Evolutionary conservation across 768 basidiomycete species (phyloP).

Genomic region (Dioszegia aurantiaca): DNA sequence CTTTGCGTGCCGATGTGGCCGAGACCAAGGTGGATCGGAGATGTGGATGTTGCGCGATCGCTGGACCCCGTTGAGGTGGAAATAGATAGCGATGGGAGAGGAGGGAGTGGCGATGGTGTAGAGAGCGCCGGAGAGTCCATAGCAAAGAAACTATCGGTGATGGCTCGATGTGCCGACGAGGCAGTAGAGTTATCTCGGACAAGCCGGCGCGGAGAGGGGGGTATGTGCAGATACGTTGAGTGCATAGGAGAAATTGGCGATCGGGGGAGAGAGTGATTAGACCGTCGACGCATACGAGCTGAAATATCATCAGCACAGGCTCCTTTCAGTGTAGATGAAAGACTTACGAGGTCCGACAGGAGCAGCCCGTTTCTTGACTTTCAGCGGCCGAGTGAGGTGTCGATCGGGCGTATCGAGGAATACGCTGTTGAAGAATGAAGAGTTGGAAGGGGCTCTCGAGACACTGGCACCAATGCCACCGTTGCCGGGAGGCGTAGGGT

Average conservation of each 20-base stretch:
- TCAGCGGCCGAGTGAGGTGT: conserved; percentile 27
- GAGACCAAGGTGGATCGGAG: conserved; percentile 31
- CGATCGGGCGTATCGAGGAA: conserved; percentile 11
- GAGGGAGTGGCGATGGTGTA: conserved; percentile 2
- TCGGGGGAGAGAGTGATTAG: conserved; percentile 28
- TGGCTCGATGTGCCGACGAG: conserved; percentile 30
- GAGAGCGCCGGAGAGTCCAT: not conserved
- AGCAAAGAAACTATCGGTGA: conserved; percentile 32
- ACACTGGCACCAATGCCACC: not conserved
- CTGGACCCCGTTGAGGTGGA: conserved; percentile 7
- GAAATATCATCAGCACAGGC: not conserved
- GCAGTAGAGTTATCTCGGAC: conserved; percentile 12
- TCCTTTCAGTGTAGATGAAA: not conserved
- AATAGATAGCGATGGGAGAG: not conserved
- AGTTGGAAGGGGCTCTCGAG: not conserved
- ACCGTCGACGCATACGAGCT: conserved; percentile 24
- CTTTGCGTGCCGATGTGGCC: conserved; percentile 24
- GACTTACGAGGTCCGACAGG: conserved; percentile 24
- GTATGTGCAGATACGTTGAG: conserved; percentile 4
- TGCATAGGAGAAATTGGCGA: conserved; percentile 21
- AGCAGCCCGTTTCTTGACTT: conserved; percentile 30
- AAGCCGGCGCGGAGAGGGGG: not conserved
- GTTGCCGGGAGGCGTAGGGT: not conserved
- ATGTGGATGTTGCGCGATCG: conserved; percentile 13
- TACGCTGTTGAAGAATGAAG: conserved; percentile 10